Evolutionary conservation across 2,329 filamentous ascomycete species (phyloP).

Genomic region (Zymoseptoria pseudotritici): DNA sequence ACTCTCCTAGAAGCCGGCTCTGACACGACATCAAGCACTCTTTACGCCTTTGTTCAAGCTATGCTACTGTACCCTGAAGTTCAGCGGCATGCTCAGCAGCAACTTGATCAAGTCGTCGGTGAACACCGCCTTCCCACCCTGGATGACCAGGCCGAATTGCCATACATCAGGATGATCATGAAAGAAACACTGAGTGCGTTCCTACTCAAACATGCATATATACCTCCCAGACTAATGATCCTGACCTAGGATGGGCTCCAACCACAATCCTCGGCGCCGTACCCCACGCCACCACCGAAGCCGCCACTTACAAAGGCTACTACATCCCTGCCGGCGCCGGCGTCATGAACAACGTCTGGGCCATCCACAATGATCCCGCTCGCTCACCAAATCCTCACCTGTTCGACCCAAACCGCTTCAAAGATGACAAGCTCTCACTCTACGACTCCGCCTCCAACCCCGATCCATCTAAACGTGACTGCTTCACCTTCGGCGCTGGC

Average conservation of each 20-base stretch:
- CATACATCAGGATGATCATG: constrained; percentile 12
- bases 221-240: no score
- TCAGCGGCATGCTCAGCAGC: constrained; percentile 11
- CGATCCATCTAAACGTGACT: constrained; percentile 16
- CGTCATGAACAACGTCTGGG: constrained; percentile 23
- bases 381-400: constrained; percentile 16
- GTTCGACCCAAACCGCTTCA: constrained; percentile 22
- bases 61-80: constrained; percentile 20
- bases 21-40: constrained; percentile 33
- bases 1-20: constrained; percentile 33
- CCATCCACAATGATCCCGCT: constrained; percentile 16
- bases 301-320: constrained; percentile 23
- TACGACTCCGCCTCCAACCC: constrained; percentile 25
- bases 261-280: constrained; percentile 14
- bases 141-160: constrained; percentile 13
- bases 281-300: constrained; percentile 20
- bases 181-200: constrained; percentile 15
- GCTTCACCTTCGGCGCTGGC: constrained; percentile 25
- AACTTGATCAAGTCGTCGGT: constrained; percentile 19
- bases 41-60: constrained; percentile 31
- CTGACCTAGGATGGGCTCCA: constrained; percentile 9
- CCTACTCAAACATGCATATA: no score
- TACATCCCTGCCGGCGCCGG: constrained; percentile 20
- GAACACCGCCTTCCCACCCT: constrained; percentile 11
- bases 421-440: constrained; percentile 15